A percentile compares a stretch with the other conserved stretches of the same genome.
Evolutionary conservation across 805 yeast genomes (phyloP).

Genomic region (Metschnikowia cerradonensis): DNA sequence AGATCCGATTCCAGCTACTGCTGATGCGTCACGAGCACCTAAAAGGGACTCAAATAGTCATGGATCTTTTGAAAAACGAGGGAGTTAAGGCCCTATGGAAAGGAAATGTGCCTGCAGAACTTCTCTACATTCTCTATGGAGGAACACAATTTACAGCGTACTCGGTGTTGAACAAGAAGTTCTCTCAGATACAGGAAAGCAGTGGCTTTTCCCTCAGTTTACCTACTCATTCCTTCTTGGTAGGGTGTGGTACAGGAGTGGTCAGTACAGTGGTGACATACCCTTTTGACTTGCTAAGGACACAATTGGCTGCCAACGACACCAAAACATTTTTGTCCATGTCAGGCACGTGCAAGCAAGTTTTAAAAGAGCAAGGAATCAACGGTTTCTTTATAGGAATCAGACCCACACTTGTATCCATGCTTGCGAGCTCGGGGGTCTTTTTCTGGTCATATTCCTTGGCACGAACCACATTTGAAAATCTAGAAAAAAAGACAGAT

Average conservation of each 20-base stretch:
- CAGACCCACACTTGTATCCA: slow-evolving; percentile 51
- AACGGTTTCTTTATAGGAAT: slow-evolving; percentile 50
- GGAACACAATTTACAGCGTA: slow-evolving; percentile 78
- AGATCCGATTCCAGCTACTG: slow-evolving; percentile 69
- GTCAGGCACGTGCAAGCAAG: slow-evolving; percentile 21
- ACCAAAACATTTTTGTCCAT: slow-evolving; percentile 36
- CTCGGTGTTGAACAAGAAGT: slow-evolving; percentile 45
- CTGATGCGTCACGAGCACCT: slow-evolving; percentile 15
- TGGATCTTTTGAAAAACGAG: slow-evolving; percentile 52
- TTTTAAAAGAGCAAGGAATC: slow-evolving; percentile 33
- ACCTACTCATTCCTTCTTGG: slow-evolving; percentile 44
- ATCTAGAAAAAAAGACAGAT: slow-evolving; percentile 15
- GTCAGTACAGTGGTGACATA: slow-evolving; percentile 71
- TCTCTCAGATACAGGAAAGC: slow-evolving; percentile 29
- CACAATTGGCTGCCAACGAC: slow-evolving; percentile 72
- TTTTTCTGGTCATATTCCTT: slow-evolving; percentile 68
- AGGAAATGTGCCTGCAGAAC: slow-evolving; percentile 90
- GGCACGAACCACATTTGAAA: slow-evolving; percentile 35
- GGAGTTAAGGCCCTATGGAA: slow-evolving; percentile 86
- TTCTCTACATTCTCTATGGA: slow-evolving; percentile 82
- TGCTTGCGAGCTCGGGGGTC: slow-evolving; percentile 68
- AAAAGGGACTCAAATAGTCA: slow-evolving; percentile 34
- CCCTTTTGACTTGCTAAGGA: slow-evolving; percentile 87
- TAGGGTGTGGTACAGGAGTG: slow-evolving; percentile 78
- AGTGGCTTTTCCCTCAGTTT: slow-evolving; percentile 25